Base-by-base conservation (phyloP, 768 basidiomycete species). In the Termitomyces sp. region DNA sequence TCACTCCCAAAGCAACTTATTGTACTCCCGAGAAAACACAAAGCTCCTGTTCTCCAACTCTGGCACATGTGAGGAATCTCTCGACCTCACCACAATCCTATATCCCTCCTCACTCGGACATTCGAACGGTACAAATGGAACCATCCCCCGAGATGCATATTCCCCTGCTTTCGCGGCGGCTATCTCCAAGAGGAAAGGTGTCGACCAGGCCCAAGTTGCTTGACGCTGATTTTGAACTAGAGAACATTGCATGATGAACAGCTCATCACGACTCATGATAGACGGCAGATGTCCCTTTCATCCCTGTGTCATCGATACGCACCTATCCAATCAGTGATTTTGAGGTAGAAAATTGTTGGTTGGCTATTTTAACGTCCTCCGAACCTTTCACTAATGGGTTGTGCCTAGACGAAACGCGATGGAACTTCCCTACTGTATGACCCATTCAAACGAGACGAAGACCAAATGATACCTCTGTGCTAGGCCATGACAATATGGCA, bases 111-210 rank as follows among this genome's bases (percentile, higher is more conserved):
- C 68, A 71, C 44, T 62, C 70, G 1, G 66, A 65, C 46, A 67
- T 78, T 35, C 74, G 79, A 37, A 83, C 80, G 11, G 69, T 72
- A 17, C 81, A 83, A 60, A 57, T 80, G 63, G 79, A 82, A 64
- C 80, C 81, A 12, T 81, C 79, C 0, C 77, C 79, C 21, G 68
- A 56, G 12, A 83, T 83, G 81, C 69, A 76, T 58, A 62, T 83
- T 32, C 80, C 81, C 3, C 51, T 53, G 21, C 50, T 56, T 8
- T 58, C 55, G 24, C 44, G 45, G 14, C 34, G 19, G 34, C 45
- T 45, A 19, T 45, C 17, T 32, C 41, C 37, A 12, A 56, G 49
- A 50, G 26, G 54, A 4, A 58, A 54, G 38, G 28, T 28, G 5
- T 40, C 24, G 3, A 34, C 50, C 15, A 24, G 42, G 22, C 19